Base-by-base conservation (phyloP, 768 basidiomycete genomes). In the Boletales sp. region DNA sequence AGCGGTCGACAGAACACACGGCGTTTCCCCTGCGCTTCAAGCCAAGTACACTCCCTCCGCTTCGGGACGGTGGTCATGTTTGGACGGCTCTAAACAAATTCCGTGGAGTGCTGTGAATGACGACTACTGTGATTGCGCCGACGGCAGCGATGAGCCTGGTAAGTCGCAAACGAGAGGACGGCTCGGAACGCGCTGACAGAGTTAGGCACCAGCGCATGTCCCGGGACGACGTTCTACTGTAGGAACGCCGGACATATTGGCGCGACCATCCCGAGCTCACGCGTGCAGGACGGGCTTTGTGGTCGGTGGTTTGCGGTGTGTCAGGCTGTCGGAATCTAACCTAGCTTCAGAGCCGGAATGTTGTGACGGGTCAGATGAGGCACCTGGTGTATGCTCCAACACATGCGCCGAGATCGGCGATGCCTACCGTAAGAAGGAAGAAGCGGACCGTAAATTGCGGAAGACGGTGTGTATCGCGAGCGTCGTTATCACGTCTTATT, bases 101-200 rank as follows among this genome's bases (percentile, higher is more conserved):
- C 71, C 84, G 2, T 92, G 85, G 84, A 69, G 72, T 32, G 83
- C 87, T 17, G 84, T 96, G 21, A 96, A 97, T 66, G 91, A 97
- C 63, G 93, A 97, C 68, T 92, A 84, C 60, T 97, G 94, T 63
- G 94, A 97, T 71, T 97, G 94, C 63, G 75, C 76, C 30, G 94
- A 96, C 62, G 93, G 93, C n/a, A 93, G 88, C 56, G 94, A 97
- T 57, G 94, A 97, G 65, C 94, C 94, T 66, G 94, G 94, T 86
- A 42, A 48, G 57, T 31, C 25, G 25, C 25, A 50, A 35, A 44
- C 36, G 11, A 18, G 57, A 38, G 50, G 41, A 47, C 14, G 28
- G 55, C 46, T 54, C 15, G 50, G 36, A 33, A 47, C 19, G 41
- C 43, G 28, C 53, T 51, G 31, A 58, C 30, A 18, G 49, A 30